These are phyloP conservation scores for Curvularia sp. DNA, from an alignment of 2,329 filamentous ascomycete species.

Conservation along the genomic window DNA sequence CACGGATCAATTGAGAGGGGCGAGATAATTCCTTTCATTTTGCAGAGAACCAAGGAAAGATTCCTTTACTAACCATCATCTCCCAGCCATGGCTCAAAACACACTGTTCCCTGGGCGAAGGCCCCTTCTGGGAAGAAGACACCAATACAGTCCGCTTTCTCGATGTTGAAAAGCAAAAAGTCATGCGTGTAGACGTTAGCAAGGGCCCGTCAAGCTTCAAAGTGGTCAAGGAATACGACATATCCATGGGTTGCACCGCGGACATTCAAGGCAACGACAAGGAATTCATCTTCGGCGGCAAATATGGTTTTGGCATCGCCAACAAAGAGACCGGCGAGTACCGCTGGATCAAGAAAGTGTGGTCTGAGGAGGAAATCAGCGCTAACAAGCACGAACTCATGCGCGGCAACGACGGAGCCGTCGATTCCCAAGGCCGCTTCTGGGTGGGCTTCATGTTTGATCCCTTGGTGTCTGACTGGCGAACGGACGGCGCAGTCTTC, in stretches of 20 bases:
- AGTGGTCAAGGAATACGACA: conserved; percentile 62
- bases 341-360: conserved; percentile 64
- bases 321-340: conserved; percentile 67
- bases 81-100: conserved; percentile 62
- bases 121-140: conserved; percentile 72
- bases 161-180: conserved; percentile 78
- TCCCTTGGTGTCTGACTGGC: conserved; percentile 65
- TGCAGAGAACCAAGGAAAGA: background rate
- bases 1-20: background rate
- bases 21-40: background rate
- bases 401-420: conserved; percentile 80
- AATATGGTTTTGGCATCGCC: conserved; percentile 80
- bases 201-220: conserved; percentile 66
- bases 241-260: conserved; percentile 68
- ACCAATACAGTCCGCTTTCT: conserved; percentile 75
- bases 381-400: conserved; percentile 59
- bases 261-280: conserved; percentile 75
- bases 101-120: conserved; percentile 74
- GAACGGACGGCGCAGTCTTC: conserved; percentile 71
- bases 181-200: conserved; percentile 73
- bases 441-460: conserved; percentile 91
- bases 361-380: conserved; percentile 58
- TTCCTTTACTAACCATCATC: conserved; percentile 18
- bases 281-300: conserved; percentile 78
- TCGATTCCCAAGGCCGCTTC: conserved; percentile 80